A percentile compares a stretch with the other conserved stretches of the same genome.
phyloP scores from a whole-genome alignment of 108 stramenopile species.

The Nitzschia inconspicua region DNA sequence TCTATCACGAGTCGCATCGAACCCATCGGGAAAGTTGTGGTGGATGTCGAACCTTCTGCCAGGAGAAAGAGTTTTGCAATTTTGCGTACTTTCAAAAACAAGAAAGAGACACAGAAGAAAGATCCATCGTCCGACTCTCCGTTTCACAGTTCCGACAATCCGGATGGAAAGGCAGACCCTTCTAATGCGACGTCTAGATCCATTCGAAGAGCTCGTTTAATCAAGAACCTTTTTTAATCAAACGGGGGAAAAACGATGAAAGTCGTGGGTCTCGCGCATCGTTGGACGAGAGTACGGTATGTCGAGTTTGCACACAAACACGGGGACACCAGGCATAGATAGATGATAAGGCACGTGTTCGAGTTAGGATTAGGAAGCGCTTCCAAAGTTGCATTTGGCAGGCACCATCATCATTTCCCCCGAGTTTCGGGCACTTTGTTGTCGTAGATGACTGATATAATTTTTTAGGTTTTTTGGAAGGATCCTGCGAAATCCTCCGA shows the following conservation, averaged over 20 bases:
- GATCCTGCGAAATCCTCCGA: background rate
- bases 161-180: background rate
- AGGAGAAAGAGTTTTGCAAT: background rate
- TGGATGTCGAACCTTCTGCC: background rate
- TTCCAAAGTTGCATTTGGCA: too few species aligned
- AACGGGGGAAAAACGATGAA: background rate
- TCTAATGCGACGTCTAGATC: background rate
- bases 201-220: background rate
- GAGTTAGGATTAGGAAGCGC: background rate
- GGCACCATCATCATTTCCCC: too few species aligned
- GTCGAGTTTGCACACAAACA: constrained; percentile 4
- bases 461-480: too few species aligned
- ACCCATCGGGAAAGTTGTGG: background rate
- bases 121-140: background rate
- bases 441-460: too few species aligned
- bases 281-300: constrained; percentile 2
- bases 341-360: background rate
- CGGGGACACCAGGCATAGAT: background rate
- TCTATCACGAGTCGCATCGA: background rate
- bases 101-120: background rate
- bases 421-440: too few species aligned
- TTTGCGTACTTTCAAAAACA: background rate
- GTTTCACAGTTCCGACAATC: background rate
- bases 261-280: background rate
- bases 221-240: background rate